Evolutionary conservation across 164 flowering plant species (phyloP).

Genomic region (Protea cynaroides): DNA sequence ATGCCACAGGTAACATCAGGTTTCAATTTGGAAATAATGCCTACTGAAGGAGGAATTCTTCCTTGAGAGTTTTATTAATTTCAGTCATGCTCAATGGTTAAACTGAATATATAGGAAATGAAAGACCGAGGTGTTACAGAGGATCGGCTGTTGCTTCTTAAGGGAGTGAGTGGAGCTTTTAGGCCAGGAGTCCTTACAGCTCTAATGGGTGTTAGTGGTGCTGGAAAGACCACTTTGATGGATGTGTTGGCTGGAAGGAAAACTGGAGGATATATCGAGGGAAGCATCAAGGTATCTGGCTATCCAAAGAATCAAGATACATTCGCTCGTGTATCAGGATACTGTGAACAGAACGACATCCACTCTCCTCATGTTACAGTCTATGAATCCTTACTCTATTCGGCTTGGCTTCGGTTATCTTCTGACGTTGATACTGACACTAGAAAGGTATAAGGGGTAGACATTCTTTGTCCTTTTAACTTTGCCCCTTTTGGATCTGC

Average conservation of each 20-base stretch:
- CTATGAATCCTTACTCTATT: conserved; percentile 49
- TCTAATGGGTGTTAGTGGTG: conserved; percentile 56
- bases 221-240: conserved; percentile 55
- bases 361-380: conserved; percentile 63
- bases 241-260: conserved; percentile 66
- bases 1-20: conserved; percentile 41
- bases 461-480: neutral
- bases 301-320: conserved; percentile 59
- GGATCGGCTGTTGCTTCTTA: conserved; percentile 28
- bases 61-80: too few species aligned
- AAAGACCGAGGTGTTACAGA: conserved; percentile 32
- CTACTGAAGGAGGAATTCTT: too few species aligned
- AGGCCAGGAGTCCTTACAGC: conserved; percentile 56
- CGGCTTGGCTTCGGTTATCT: conserved; percentile 59
- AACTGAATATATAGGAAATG: conserved; percentile 24
- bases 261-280: conserved; percentile 58
- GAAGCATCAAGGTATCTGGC: conserved; percentile 46
- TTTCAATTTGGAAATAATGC: too few species aligned
- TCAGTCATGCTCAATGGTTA: too few species aligned
- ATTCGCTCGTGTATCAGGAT: conserved; percentile 54
- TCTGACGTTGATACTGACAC: conserved; percentile 24
- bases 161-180: conserved; percentile 47
- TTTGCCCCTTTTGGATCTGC: too few species aligned
- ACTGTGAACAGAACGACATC: conserved; percentile 57
- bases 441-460: conserved; percentile 28